Conservation (phyloP, 2,329 filamentous ascomycete genomes). For the Neurospora sp. region DNA sequence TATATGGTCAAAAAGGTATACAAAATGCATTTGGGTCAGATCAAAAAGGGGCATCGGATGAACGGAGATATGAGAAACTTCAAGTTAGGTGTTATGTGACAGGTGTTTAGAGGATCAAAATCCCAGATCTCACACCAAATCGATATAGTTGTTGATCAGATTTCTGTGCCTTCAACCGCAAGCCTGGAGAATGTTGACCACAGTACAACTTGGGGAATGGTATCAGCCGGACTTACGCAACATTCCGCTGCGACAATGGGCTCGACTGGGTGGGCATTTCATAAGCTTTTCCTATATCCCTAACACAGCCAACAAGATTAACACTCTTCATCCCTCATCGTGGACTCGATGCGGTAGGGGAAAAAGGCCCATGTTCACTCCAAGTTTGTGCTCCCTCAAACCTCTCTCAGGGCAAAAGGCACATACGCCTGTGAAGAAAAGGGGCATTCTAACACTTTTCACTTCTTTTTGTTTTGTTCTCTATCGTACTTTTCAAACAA, state of each 20-base stretch:
- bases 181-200: not conserved
- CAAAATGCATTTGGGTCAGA: not conserved
- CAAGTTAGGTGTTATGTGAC: not conserved
- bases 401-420: not conserved
- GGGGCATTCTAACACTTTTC: not conserved
- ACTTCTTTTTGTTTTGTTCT: not conserved
- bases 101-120: not conserved
- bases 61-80: not conserved
- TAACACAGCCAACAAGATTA: not conserved
- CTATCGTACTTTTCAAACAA: not conserved
- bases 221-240: not conserved
- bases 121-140: not conserved
- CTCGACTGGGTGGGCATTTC: not conserved
- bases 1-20: not conserved
- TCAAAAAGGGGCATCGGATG: not conserved
- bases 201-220: not conserved
- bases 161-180: not conserved
- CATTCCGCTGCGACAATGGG: not conserved
- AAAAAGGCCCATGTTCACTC: not conserved
- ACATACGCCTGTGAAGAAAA: not conserved
- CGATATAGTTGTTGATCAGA: not conserved
- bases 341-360: not conserved
- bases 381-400: not conserved
- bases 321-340: not conserved
- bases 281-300: not conserved